Percentiles rank a stretch among this genome's conserved stretches.
phyloP scores from a whole-genome alignment of 768 basidiomycete genomes.

The Hemileccinum impolitum region DNA sequence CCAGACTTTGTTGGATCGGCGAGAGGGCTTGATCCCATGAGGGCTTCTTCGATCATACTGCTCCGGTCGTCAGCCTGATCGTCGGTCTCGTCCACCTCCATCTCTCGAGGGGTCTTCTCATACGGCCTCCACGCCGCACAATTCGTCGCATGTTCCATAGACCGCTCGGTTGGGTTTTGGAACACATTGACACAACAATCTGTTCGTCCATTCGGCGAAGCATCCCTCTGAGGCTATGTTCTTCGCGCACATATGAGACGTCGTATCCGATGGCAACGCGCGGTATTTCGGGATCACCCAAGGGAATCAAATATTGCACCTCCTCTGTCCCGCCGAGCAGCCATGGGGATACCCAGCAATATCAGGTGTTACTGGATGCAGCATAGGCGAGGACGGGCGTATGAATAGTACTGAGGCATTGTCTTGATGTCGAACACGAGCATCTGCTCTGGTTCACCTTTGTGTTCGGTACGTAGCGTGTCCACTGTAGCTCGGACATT shows the following conservation, averaged over 20 bases:
- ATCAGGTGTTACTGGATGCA: slow-evolving; percentile 82
- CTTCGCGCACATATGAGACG: slow-evolving; percentile 83
- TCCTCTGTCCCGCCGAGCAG: slow-evolving; percentile 61
- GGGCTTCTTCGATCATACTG: no score
- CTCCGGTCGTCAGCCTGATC: no score
- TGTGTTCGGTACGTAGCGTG: slow-evolving; percentile 63
- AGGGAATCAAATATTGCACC: slow-evolving; percentile 64
- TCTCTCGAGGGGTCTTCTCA: no score
- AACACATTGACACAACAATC: no score
- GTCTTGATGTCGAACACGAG: slow-evolving; percentile 95
- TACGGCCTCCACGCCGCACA: no score
- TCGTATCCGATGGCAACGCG: slow-evolving; percentile 90
- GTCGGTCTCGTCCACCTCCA: no score
- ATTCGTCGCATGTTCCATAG: no score
- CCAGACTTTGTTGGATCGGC: no score
- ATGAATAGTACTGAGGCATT: slow-evolving; percentile 77
- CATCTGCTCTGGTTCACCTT: slow-evolving; percentile 64
- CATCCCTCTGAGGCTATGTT: slow-evolving; percentile 70
- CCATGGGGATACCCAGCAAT: slow-evolving; percentile 96
- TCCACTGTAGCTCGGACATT: slow-evolving; percentile 77
- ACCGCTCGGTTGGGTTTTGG: no score
- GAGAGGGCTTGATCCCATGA: no score
- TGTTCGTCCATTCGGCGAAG: no score
- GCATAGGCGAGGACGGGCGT: slow-evolving; percentile 89
- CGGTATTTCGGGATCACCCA: slow-evolving; percentile 52